Conservation (phyloP, 139 green algal species). For the Prasinococcaceae sp. region DNA sequence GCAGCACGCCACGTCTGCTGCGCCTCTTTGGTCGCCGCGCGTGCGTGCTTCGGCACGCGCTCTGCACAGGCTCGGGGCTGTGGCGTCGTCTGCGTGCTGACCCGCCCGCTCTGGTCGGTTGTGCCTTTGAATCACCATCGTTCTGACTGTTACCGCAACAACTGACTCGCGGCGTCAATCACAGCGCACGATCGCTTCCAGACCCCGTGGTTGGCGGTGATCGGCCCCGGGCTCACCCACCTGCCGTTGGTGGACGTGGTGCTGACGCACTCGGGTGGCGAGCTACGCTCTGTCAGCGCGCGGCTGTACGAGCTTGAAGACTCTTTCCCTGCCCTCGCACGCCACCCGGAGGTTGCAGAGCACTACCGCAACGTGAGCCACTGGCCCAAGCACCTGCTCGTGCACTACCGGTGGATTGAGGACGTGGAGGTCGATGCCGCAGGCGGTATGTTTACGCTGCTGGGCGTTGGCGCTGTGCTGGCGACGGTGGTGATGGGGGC, state of each 20-base stretch:
- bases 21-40: not conserved
- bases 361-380: not conserved
- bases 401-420: not conserved
- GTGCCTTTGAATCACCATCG: not conserved
- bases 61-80: not conserved
- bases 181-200: too few species aligned
- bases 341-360: not conserved
- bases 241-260: not conserved
- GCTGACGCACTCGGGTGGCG: not conserved
- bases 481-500: too few species aligned
- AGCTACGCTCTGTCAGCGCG: not conserved
- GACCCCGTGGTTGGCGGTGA: too few species aligned
- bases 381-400: conserved; percentile 5
- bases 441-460: too few species aligned
- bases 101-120: not conserved
- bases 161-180: too few species aligned
- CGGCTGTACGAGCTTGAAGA: not conserved
- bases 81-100: not conserved
- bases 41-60: not conserved
- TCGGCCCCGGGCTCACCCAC: not conserved
- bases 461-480: too few species aligned
- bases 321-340: not conserved
- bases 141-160: not conserved
- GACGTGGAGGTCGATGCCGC: not conserved
- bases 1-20: not conserved